Evolutionary conservation across 1,139 yeast species (phyloP), one percentile per base, ranked within the genome.

Genomic region (Geotrichum fermentans): DNA sequence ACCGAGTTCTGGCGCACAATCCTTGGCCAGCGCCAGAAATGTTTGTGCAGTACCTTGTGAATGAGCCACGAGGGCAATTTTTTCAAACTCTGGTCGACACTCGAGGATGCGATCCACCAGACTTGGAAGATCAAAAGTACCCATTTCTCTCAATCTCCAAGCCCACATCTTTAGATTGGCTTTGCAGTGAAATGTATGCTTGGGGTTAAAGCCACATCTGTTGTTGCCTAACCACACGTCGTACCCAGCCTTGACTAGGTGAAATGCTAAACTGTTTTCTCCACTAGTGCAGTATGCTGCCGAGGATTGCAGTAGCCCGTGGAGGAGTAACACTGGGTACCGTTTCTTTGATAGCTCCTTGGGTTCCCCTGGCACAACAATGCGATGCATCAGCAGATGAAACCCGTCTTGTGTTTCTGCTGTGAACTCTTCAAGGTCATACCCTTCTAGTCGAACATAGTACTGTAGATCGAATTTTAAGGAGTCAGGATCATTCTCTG

Each of bases 211-310:
- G 29, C 96, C 94, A 54, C 95, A 81, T 52, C 98, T 70, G 63
- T 90, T 90, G 62, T 90, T 89, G 0, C 97, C 97, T 49, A 92
- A 66, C 97, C 97, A 92, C 1, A 92, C 92, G 58, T 92, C 97
- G 63, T 75, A 88, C 0, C 96, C 96, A 28, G 71, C 65, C 21
- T 74, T 70, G 38, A 73, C 66, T 26, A 90, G 70, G 57, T 72
- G 75, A 56, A 79, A 81, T 0, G 92, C 94, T 47, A 92, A 62
- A 4, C 95, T 84, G 18, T 85, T 78, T 50, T 73, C 71, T 0
- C 97, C 97, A 17, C 85, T 72, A 0, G 95, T 82, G 30, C 92
- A 74, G 64, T 75, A 92, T 0, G 96, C 84, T 0, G 92, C 97
- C 0, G 94, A 80, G 26, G 95, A 83, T 60, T 89, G 95, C 56